A percentile compares a stretch with the other conserved stretches of the same genome.
Conservation (phyloP, 2,329 filamentous ascomycete genomes). For the Graphiopsis chlorocephala region DNA sequence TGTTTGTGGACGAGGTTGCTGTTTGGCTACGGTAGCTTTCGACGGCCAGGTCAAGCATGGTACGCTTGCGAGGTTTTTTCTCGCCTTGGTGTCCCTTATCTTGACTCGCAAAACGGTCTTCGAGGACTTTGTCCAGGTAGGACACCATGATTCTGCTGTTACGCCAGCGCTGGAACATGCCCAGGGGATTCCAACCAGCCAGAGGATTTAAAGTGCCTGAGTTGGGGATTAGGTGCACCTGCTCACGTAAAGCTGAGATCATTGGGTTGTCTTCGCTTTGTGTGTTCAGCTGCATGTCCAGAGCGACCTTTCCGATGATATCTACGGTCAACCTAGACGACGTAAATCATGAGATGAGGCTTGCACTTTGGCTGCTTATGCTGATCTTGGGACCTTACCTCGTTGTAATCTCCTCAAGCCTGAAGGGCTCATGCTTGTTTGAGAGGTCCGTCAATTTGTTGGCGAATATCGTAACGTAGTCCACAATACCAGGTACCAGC, state of each 20-base stretch:
- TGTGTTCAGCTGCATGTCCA: slow-evolving; percentile 38
- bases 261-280: slow-evolving; percentile 37
- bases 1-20: slow-evolving; percentile 16
- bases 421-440: slow-evolving; percentile 36
- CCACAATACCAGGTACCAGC: slow-evolving; percentile 39
- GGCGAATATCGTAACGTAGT: slow-evolving; percentile 33
- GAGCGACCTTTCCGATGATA: slow-evolving; percentile 42
- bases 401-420: slow-evolving; percentile 41
- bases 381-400: slow-evolving; percentile 13
- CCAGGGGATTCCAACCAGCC: slow-evolving; percentile 21
- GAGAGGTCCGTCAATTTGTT: slow-evolving; percentile 37
- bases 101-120: slow-evolving; percentile 34
- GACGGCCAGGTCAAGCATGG: slow-evolving; percentile 31
- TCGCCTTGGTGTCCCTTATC: neutral
- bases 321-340: slow-evolving; percentile 38
- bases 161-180: slow-evolving; percentile 23
- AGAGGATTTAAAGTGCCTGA: slow-evolving; percentile 19
- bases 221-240: slow-evolving; percentile 24
- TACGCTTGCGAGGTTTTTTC: slow-evolving; percentile 20
- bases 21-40: slow-evolving; percentile 36
- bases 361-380: neutral
- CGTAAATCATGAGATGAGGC: neutral
- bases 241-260: slow-evolving; percentile 36
- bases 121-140: slow-evolving; percentile 32
- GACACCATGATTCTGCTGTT: slow-evolving; percentile 23